Conservation (phyloP, 2,329 filamentous ascomycete species). For the Onygena corvina region DNA sequence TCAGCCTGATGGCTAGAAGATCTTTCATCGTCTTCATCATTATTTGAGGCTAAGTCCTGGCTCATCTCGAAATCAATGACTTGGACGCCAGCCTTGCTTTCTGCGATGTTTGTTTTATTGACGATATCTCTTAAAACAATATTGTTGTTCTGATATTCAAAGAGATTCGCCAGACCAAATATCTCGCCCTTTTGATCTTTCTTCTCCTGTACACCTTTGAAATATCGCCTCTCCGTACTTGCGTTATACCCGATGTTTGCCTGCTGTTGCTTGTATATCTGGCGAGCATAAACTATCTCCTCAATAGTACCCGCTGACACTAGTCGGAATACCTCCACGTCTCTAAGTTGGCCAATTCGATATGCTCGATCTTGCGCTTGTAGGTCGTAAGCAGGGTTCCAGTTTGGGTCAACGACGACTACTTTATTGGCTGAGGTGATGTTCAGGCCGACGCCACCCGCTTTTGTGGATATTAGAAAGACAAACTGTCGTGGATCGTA, state of each 20-base stretch:
- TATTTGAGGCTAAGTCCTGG: slow-evolving; percentile 45
- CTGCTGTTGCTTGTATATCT: slow-evolving; percentile 98
- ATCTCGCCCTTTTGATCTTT: slow-evolving; percentile 79
- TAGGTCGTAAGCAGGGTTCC: slow-evolving; percentile 90
- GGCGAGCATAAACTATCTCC: slow-evolving; percentile 90
- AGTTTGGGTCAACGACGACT: slow-evolving; percentile 91
- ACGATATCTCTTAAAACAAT: slow-evolving; percentile 87
- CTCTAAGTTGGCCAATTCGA: slow-evolving; percentile 79
- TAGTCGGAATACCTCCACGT: slow-evolving; percentile 90
- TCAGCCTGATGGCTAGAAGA: slow-evolving; percentile 22
- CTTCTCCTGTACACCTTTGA: slow-evolving; percentile 82
- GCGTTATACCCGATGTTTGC: slow-evolving; percentile 95
- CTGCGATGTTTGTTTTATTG: slow-evolving; percentile 95
- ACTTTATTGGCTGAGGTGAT: slow-evolving; percentile 98
- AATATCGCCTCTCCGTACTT: slow-evolving; percentile 83
- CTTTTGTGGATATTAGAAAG: slow-evolving; percentile 87
- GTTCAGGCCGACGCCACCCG: slow-evolving; percentile 86
- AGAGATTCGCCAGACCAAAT: slow-evolving; percentile 78
- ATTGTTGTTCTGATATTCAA: slow-evolving; percentile 66
- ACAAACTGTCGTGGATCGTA: slow-evolving; percentile 77
- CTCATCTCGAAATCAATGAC: slow-evolving; percentile 64
- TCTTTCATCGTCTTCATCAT: slow-evolving; percentile 26
- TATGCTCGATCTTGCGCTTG: slow-evolving; percentile 96
- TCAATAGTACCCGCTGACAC: slow-evolving; percentile 88
- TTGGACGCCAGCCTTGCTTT: slow-evolving; percentile 72